phyloP scores from a whole-genome alignment of 2,329 filamentous ascomycete genomes.

The Sordariomycetes sp. region DNA sequence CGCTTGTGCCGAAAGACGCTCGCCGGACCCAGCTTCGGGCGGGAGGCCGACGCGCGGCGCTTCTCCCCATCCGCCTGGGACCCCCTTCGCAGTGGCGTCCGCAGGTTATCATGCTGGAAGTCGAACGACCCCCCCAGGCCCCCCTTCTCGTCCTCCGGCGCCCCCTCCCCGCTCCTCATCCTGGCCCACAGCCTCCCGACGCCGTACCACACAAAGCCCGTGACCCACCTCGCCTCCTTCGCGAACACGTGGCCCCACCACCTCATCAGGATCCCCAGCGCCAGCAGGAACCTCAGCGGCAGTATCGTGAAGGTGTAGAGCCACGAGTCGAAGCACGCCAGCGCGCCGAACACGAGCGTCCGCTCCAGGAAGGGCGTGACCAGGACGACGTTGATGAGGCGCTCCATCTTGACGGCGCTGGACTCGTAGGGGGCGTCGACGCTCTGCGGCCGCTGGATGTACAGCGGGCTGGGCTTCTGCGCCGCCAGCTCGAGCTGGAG shows the following conservation, averaged over 20 bases:
- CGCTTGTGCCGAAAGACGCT: constrained; percentile 45
- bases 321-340: constrained; percentile 93
- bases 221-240: constrained; percentile 62
- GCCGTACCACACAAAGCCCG: constrained; percentile 69
- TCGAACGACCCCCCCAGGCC: neutral
- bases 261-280: constrained; percentile 60
- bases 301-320: constrained; percentile 94
- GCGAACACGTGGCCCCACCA: constrained; percentile 69
- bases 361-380: constrained; percentile 75
- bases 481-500: constrained; percentile 54
- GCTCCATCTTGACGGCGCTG: constrained; percentile 81
- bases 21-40: constrained; percentile 18
- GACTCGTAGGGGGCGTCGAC: constrained; percentile 74
- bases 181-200: constrained; percentile 67
- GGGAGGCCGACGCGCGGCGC: constrained; percentile 6
- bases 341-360: constrained; percentile 74
- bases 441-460: constrained; percentile 48
- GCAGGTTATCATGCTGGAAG: neutral
- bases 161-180: neutral
- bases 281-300: constrained; percentile 77
- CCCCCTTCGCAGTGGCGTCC: neutral
- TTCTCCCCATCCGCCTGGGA: neutral
- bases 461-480: constrained; percentile 52
- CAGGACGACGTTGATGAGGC: constrained; percentile 78
- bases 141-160: neutral